Percentiles rank a stretch among this genome's conserved stretches.
Evolutionary conservation across 2,329 filamentous ascomycete genomes (phyloP).

Genomic region (Cercospora berteroae): DNA sequence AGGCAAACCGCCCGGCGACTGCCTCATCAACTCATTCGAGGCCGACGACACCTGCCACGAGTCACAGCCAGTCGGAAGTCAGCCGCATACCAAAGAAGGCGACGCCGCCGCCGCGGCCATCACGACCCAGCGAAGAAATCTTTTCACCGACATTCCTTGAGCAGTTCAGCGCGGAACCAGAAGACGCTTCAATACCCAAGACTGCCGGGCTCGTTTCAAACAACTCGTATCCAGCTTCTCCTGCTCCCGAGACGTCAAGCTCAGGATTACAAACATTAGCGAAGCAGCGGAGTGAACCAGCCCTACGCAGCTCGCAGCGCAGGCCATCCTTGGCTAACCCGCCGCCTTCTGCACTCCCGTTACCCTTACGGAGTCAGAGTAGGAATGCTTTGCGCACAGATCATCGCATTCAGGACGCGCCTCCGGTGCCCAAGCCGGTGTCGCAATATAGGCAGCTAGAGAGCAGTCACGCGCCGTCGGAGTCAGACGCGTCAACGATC

Average conservation of each 20-base stretch:
- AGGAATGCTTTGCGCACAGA: constrained; percentile 29
- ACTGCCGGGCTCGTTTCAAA: constrained; percentile 15
- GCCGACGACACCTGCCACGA: constrained; percentile 10
- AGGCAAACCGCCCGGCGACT: constrained; percentile 16
- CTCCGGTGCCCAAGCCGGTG: constrained; percentile 35
- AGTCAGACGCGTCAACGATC: constrained; percentile 33
- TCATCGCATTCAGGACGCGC: constrained; percentile 32
- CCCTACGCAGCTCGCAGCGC: constrained; percentile 16
- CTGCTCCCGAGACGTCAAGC: neutral
- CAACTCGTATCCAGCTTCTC: constrained; percentile 20
- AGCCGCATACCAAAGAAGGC: constrained; percentile 21
- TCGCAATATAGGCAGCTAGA: constrained; percentile 29
- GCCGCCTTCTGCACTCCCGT: constrained; percentile 6
- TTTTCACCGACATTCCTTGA: constrained; percentile 32
- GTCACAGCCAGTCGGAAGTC: constrained; percentile 1
- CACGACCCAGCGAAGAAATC: constrained; percentile 32
- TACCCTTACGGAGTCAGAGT: constrained; percentile 26
- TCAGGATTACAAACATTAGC: constrained; percentile 11
- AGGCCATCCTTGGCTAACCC: constrained; percentile 18
- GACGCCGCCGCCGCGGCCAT: constrained; percentile 33
- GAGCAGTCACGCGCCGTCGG: constrained; percentile 32
- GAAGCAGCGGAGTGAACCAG: constrained; percentile 25
- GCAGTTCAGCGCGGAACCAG: constrained; percentile 30
- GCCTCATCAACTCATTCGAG: constrained; percentile 16
- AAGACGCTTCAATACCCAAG: constrained; percentile 13